Conservation (phyloP, 2,329 filamentous ascomycete genomes). For the Lachnellula suecica region DNA sequence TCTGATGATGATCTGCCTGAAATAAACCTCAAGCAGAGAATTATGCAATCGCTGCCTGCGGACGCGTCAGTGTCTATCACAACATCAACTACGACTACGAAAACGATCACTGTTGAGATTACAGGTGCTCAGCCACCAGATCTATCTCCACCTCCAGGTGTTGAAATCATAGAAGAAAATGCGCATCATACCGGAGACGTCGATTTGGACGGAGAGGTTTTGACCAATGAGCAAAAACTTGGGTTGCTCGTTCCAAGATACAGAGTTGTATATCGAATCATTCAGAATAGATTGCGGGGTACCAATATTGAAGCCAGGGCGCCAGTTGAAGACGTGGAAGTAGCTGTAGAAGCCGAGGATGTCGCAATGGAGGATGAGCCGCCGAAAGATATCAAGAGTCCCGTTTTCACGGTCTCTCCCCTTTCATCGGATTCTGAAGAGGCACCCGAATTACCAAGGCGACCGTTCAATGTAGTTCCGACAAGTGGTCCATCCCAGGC, state of each 20-base stretch:
- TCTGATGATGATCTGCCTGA: slow-evolving; percentile 41
- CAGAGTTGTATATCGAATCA: slow-evolving; percentile 59
- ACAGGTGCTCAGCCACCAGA: slow-evolving; percentile 50
- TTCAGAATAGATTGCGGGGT: slow-evolving; percentile 48
- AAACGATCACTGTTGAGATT: slow-evolving; percentile 65
- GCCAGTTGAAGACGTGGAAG: slow-evolving; percentile 24
- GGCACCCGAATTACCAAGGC: neutral
- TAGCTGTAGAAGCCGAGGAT: slow-evolving; percentile 23
- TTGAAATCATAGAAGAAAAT: slow-evolving; percentile 57
- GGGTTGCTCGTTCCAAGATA: slow-evolving; percentile 36
- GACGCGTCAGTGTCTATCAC: slow-evolving; percentile 60
- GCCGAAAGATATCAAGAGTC: neutral
- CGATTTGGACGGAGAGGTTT: slow-evolving; percentile 16
- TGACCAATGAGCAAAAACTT: slow-evolving; percentile 18
- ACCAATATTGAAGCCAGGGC: slow-evolving; percentile 37
- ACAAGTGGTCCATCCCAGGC: no score
- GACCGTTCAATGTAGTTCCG: no score
- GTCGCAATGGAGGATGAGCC: slow-evolving; percentile 16
- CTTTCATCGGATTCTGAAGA: slow-evolving; percentile 4
- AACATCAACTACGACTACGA: slow-evolving; percentile 58
- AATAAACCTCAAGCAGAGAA: slow-evolving; percentile 50
- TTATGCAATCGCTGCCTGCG: slow-evolving; percentile 51
- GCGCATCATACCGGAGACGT: slow-evolving; percentile 19
- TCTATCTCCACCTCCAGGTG: slow-evolving; percentile 55
- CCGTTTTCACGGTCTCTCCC: slow-evolving; percentile 9